A percentile compares a stretch with the other conserved stretches of the same genome.
Evolutionary conservation across 2,329 filamentous ascomycete species (phyloP).

Genomic region (Verticillium tricorpus): DNA sequence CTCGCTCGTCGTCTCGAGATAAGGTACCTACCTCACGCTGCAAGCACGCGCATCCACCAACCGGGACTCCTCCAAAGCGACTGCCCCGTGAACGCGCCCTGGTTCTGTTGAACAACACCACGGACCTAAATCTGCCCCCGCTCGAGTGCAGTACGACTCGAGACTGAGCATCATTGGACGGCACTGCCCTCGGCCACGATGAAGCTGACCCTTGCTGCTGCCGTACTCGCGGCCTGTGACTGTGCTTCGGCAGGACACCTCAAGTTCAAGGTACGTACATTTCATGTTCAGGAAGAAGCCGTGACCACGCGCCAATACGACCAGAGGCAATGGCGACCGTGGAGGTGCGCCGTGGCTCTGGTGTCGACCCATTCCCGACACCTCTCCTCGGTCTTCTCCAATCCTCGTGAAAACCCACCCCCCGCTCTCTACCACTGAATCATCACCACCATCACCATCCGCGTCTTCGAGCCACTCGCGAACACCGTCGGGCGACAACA

Average conservation of each 20-base stretch:
- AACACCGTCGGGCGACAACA: background rate
- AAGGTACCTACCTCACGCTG: too few relatives aligned
- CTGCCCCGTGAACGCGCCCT: background rate
- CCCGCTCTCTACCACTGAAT: background rate
- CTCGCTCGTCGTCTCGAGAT: background rate
- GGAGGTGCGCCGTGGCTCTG: background rate
- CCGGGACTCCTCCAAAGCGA: background rate
- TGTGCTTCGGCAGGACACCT: conserved; percentile 16
- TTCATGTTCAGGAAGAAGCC: background rate
- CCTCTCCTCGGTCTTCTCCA: too few relatives aligned
- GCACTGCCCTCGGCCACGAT: conserved; percentile 16
- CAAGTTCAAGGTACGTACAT: conserved; percentile 8
- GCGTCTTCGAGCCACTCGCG: background rate
- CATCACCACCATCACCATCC: background rate
- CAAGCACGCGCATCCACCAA: background rate
- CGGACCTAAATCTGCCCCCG: background rate
- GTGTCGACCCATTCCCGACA: too few relatives aligned
- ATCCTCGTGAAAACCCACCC: background rate
- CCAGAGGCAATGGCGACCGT: background rate
- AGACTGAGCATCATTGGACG: background rate
- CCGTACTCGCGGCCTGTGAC: conserved; percentile 23
- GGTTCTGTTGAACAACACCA: background rate
- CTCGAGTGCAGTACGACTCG: background rate
- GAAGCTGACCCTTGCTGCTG: conserved; percentile 27
- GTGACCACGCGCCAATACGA: background rate